A percentile compares a stretch with the other conserved stretches of the same genome.
Evolutionary conservation across 2,329 filamentous ascomycete genomes (phyloP).

Genomic region (Cytospora piceae): DNA sequence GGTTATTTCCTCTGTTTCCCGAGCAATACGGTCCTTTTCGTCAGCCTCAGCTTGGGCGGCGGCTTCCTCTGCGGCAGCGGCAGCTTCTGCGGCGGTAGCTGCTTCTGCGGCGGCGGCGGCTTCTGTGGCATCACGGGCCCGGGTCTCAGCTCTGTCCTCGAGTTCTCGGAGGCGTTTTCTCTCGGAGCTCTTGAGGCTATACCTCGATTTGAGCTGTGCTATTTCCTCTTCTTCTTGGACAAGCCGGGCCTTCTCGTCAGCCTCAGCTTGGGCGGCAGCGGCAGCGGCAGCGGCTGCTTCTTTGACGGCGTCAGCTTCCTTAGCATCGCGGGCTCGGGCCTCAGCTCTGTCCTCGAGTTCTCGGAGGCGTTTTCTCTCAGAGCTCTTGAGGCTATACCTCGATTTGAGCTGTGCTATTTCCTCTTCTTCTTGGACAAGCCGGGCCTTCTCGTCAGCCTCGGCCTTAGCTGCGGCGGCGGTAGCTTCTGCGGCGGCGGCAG

Average conservation of each 20-base stretch:
- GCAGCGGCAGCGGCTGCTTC: conserved; percentile 5
- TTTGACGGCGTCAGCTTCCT: background rate
- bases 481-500: conserved; percentile 14
- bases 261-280: conserved; percentile 21
- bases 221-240: conserved; percentile 7
- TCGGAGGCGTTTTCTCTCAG: conserved; percentile 23
- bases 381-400: conserved; percentile 21
- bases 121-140: conserved; percentile 10
- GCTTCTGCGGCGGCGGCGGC: conserved; percentile 32
- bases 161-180: conserved; percentile 23
- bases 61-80: conserved; percentile 26
- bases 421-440: conserved; percentile 19
- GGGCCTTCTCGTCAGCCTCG: conserved; percentile 33
- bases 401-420: conserved; percentile 16
- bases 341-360: conserved; percentile 25
- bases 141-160: conserved; percentile 22
- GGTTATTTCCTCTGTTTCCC: conserved; percentile 22
- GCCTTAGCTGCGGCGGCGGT: conserved; percentile 31
- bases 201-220: conserved; percentile 15
- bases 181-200: conserved; percentile 20
- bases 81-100: conserved; percentile 11
- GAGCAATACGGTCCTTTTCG: conserved; percentile 29
- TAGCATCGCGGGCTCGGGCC: conserved; percentile 14
- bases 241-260: conserved; percentile 27
- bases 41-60: conserved; percentile 34